Percentiles rank a stretch among this genome's conserved stretches.
phyloP scores from a whole-genome alignment of 768 basidiomycete species.

The Leccinum truebloodii region DNA sequence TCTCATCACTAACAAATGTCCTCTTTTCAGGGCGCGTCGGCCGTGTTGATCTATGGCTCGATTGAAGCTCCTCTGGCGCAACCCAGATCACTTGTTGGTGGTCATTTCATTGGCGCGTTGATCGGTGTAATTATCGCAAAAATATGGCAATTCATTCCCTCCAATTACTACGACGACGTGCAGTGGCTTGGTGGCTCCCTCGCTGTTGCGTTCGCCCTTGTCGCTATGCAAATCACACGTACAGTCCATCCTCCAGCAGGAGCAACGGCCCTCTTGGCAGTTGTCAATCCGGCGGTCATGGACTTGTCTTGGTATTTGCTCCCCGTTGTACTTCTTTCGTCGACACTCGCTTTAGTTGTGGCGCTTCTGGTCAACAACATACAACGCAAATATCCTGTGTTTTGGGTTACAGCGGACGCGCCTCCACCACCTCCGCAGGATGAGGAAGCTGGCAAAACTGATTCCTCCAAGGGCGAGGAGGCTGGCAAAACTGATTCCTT shows the following conservation, averaged over 20 bases:
- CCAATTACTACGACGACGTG: conserved; percentile 45
- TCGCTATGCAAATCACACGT: conserved; percentile 52
- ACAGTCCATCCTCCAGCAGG: conserved; percentile 60
- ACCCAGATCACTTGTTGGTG: conserved; percentile 51
- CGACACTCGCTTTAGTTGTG: conserved; percentile 43
- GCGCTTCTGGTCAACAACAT: conserved; percentile 54
- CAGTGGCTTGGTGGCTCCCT: conserved; percentile 42
- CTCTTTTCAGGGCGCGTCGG: conserved; percentile 48
- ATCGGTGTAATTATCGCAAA: conserved; percentile 52
- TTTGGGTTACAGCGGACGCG: conserved; percentile 39
- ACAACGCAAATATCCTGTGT: conserved; percentile 47
- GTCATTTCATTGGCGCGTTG: conserved; percentile 43
- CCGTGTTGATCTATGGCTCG: conserved; percentile 54
- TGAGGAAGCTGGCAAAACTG: not conserved
- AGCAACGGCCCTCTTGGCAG: conserved; percentile 55
- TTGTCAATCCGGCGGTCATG: conserved; percentile 43
- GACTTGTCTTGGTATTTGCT: conserved; percentile 54
- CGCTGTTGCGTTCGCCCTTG: conserved; percentile 42
- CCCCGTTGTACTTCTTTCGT: conserved; percentile 51
- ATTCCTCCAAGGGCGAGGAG: not conserved
- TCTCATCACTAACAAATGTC: not conserved
- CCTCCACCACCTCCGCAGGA: not conserved
- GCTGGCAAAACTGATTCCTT: not conserved
- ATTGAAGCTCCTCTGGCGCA: conserved; percentile 56
- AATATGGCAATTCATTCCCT: conserved; percentile 46